Base-by-base conservation (phyloP, 768 basidiomycete species). In the Lyophyllum shimeji region DNA sequence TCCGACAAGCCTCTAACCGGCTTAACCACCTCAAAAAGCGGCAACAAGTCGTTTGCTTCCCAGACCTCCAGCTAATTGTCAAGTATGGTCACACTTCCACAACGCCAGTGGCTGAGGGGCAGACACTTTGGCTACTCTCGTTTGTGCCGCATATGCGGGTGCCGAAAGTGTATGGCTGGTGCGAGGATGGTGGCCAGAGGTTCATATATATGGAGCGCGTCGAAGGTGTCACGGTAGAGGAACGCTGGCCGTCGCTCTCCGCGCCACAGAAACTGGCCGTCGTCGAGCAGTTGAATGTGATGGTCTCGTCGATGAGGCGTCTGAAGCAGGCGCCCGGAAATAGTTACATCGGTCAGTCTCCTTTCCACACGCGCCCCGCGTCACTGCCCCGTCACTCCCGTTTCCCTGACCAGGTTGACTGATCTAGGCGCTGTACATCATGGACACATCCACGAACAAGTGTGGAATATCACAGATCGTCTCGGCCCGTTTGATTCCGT, bases 121-220 rank as follows among this genome's bases (percentile, higher is more conserved):
- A 62, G 42, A 50, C 55, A 18, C 55, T 62, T 17, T 62, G 61
- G 61, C 33, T 51, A 18, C 40, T 62, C n/a, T 29, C 25, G 20
- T 52, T 25, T n/a, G 50, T 49, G 23, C 44, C 51, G 40, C 27
- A 50, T 12, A 44, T 60, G 40, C 58, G 55, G 18, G 54, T 54
- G 18, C 57, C 60, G 8, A 53, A 45, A 44, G 60, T 62, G 25
- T 59, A 55, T 52, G 53, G 55, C 17, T 60, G 59, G 57, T 58
- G 57, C 47, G 25, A 55, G 57, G 54, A 56, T 48, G 46, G 29
- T 24, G 50, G 39, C 8, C 24, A 62, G 27, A 50, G 20, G 23
- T 61, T 61, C 39, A 34, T 56, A 12, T 61, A 59, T 25, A 47
- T 61, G 53, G 52, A 57, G 27, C 55, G 53, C 46, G 45, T 61